Percentiles rank a stretch among this genome's conserved stretches.
Evolutionary conservation across 2,329 filamentous ascomycete genomes (phyloP).

Genomic region (Ilyonectria sp.): DNA sequence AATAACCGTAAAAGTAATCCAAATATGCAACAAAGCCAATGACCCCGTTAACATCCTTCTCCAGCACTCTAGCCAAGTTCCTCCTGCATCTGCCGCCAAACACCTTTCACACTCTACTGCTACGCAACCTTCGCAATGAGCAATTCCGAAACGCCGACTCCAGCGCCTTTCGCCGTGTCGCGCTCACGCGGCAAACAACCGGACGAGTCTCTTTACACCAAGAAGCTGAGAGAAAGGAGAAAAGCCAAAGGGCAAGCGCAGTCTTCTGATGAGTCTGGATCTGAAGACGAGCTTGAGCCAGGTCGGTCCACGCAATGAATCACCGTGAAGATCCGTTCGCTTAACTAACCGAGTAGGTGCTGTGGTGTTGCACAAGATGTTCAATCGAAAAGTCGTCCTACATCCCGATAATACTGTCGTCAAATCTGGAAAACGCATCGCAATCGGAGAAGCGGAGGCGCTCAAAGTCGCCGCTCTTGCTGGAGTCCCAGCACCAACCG

Average conservation of each 20-base stretch:
- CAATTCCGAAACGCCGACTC: conserved; percentile 2
- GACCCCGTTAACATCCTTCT: too few species aligned
- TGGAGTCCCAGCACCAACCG: conserved; percentile 42
- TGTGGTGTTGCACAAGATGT: conserved; percentile 40
- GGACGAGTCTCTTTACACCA: conserved; percentile 33
- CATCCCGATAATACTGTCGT: conserved; percentile 43
- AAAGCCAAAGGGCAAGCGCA: conserved; percentile 36
- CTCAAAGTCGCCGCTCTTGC: conserved; percentile 38
- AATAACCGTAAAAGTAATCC: too few species aligned
- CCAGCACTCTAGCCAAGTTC: too few species aligned
- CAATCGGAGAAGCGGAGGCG: conserved; percentile 46
- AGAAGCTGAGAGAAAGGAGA: conserved; percentile 35
- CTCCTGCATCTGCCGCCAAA: too few species aligned
- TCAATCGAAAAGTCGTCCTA: conserved; percentile 43
- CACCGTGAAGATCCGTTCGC: background rate
- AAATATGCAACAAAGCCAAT: too few species aligned
- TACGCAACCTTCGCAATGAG: background rate
- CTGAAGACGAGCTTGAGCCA: conserved; percentile 44
- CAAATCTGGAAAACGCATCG: conserved; percentile 48
- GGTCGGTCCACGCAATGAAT: conserved; percentile 30
- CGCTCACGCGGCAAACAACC: conserved; percentile 37
- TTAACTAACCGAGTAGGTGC: conserved; percentile 35
- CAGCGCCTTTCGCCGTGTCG: conserved; percentile 30
- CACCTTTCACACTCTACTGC: too few species aligned
- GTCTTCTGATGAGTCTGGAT: conserved; percentile 43